Evolutionary conservation across 73 alveolate genomes (phyloP).

Genomic region (Breviolum minutum): DNA sequence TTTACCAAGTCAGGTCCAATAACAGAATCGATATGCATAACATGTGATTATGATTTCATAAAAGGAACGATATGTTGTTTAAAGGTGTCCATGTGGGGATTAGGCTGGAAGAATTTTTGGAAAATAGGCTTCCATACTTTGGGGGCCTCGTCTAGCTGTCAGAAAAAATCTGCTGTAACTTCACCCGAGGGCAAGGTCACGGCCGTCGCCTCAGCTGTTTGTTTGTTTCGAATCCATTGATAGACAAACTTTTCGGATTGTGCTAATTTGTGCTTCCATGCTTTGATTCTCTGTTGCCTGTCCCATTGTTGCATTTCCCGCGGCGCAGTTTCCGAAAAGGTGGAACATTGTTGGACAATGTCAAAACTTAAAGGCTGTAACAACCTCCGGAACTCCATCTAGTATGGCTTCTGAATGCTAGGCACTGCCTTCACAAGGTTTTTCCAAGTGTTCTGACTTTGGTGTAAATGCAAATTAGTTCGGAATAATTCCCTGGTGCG

Average conservation of each 20-base stretch:
- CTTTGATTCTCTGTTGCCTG: not conserved
- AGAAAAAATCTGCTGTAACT: not conserved
- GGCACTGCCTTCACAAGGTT: not conserved
- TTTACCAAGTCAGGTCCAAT: not conserved
- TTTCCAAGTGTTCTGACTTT: not conserved
- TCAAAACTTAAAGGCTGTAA: not conserved
- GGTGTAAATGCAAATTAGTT: not conserved
- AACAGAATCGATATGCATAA: not conserved
- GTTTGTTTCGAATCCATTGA: not conserved
- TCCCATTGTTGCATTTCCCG: not conserved
- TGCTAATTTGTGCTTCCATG: not conserved
- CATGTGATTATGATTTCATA: not conserved
- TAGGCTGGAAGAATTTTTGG: not conserved
- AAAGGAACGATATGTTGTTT: not conserved
- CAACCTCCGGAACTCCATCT: not conserved
- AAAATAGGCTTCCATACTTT: conserved; percentile 24
- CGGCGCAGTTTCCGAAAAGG: not conserved
- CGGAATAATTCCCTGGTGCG: not conserved
- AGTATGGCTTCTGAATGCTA: not conserved
- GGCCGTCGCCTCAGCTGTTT: not conserved
- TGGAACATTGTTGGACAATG: not conserved
- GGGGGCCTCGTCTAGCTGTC: not conserved
- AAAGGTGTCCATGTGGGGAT: not conserved
- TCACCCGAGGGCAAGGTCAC: not conserved
- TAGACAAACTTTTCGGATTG: not conserved